Base-by-base conservation (phyloP, 2,329 filamentous ascomycete species). In the Periconia sp. region DNA sequence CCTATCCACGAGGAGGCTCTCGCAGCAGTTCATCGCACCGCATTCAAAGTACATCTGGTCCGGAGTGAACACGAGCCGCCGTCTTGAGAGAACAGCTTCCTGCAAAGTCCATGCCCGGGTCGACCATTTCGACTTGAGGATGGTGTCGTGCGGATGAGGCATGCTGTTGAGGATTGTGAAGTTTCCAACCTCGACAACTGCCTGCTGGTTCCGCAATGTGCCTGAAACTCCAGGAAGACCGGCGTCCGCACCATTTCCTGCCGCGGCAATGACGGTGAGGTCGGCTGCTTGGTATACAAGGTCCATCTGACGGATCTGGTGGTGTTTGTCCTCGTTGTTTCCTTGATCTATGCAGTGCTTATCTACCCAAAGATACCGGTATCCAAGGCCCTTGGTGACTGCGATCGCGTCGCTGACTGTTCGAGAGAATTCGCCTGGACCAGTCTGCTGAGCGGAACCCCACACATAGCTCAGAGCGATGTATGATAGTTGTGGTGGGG, bases 201-300 rank as follows among this genome's bases (percentile, higher is more conserved):
- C n/a, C n/a, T n/a, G n/a, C n/a, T n/a, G n/a, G n/a, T n/a, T n/a
- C n/a, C n/a, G n/a, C n/a, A n/a, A n/a, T n/a, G 21, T 42, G 2
- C 23, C 34, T 11, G 19, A 11, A 7, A 51, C 24, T 2, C 48
- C 39, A 26, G 48, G 51, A 12, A 52, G 26, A 4, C 48, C 41
- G 23, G 35, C 17, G 4, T 4, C 15, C 0, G 63, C 50, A 16
- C 62, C 40, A 4, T 60, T 47, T 3, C 44, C 46, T 3, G 42
- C 38, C 3, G 47, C 35, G 17, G 50, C 47, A 5, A 54, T 39
- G 15, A 54, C 48, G 4, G 50, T 51, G 10, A 54, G 18, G 3
- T 48, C 28, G 5, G 48, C 48, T 17, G 31, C 16, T 4, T 16
- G 6, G 15, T 51, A 54, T 8, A 54, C 49, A 8, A 37, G 4